Evolutionary conservation across 208 protist genomes (phyloP).

Genomic region (Trypanosoma conorhini): DNA sequence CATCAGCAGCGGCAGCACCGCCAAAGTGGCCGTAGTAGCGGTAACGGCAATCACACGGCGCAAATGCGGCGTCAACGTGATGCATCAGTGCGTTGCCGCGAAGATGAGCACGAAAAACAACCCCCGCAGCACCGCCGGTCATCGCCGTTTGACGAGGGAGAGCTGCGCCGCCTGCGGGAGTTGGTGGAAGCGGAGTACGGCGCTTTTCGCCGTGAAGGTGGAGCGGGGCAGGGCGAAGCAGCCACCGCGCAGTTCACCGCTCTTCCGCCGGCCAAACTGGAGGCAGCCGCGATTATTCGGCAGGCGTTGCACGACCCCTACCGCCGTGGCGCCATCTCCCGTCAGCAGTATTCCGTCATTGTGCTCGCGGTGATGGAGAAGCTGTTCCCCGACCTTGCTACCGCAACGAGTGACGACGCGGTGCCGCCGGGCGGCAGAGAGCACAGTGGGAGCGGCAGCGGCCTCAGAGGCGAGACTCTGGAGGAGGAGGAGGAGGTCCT

Average conservation of each 20-base stretch:
- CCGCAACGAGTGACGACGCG: background rate
- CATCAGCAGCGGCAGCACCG: background rate
- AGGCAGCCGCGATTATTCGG: constrained; percentile 14
- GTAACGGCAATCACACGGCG: background rate
- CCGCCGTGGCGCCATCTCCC: constrained; percentile 9
- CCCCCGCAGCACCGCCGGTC: background rate
- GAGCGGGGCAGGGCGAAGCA: background rate
- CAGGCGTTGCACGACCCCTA: constrained; percentile 14
- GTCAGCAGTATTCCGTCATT: constrained; percentile 21
- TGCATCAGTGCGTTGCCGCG: background rate
- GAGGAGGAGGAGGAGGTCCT: background rate
- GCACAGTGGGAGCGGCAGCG: background rate
- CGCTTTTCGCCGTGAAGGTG: background rate
- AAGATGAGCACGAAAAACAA: background rate
- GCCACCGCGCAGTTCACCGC: background rate
- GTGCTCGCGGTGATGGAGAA: constrained; percentile 24
- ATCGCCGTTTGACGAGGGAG: background rate
- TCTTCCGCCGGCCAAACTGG: constrained; percentile 15
- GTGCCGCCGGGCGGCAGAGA: no score
- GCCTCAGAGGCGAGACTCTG: background rate
- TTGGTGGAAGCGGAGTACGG: background rate
- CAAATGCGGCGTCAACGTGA: background rate
- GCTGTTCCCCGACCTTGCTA: constrained; percentile 15
- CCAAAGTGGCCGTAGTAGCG: background rate
- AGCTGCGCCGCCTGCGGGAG: constrained; percentile 11